phyloP scores from a whole-genome alignment of 2,329 filamentous ascomycete genomes.

The Ceratocystis colombiana region DNA sequence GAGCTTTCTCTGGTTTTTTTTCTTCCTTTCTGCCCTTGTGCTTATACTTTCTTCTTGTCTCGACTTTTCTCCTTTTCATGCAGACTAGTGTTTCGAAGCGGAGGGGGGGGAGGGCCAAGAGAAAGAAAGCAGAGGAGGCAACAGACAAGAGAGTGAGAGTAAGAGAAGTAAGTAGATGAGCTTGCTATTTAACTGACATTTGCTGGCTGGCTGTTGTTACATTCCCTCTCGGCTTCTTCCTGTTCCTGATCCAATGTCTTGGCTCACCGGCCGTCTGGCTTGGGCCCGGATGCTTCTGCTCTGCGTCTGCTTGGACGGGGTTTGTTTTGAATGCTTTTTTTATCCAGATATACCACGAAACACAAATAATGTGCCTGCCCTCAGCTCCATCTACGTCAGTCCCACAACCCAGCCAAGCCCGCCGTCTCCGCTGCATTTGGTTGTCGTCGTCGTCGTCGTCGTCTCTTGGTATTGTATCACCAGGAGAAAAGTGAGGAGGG shows the following conservation, averaged over 20 bases:
- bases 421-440: too few relatives aligned
- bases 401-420: too few relatives aligned
- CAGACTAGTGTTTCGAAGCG: conserved; percentile 3
- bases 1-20: background rate
- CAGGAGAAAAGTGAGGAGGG: too few relatives aligned
- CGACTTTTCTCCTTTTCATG: conserved; percentile 7
- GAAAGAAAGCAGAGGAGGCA: background rate
- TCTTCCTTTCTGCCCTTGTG: background rate
- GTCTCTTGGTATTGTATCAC: too few relatives aligned
- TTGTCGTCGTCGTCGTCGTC: too few relatives aligned
- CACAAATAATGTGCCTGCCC: too few relatives aligned
- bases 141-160: background rate
- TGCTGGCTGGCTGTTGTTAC: background rate
- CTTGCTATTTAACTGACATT: background rate
- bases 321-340: too few relatives aligned
- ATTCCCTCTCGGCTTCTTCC: conserved; percentile 4
- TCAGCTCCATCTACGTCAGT: too few relatives aligned
- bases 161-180: background rate
- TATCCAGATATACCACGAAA: too few relatives aligned
- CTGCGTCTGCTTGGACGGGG: background rate
- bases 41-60: background rate
- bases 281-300: too few relatives aligned
- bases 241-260: background rate
- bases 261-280: background rate
- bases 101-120: background rate